Evolutionary conservation across 169 alveolate genomes (phyloP), one percentile per base, ranked within the genome.

Genomic region (Plasmodium blacklocki): DNA sequence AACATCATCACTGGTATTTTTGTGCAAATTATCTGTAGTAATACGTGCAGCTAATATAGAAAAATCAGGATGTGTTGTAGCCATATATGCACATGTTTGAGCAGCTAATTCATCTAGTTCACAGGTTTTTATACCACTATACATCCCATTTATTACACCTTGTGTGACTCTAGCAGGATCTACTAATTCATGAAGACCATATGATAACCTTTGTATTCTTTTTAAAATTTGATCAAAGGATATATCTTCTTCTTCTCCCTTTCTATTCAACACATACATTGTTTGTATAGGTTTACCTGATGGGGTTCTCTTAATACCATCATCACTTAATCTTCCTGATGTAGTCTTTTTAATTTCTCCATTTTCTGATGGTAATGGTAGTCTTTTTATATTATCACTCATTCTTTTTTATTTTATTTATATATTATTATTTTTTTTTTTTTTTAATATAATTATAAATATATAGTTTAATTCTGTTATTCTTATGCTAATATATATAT

Each of bases 71-170:
- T 98, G 99, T 32, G 97, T 96, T 26, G 98, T 98, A 23, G 98
- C 98, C 99, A 98, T 98, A 96, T 98, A 98, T 26, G 99, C 99
- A 89, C 99, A 97, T 49, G 99, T 98, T 88, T 98, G 99, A 8
- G 99, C 99, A 19, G 99, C 99, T 29, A 98, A 95, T 52, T 97
- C 98, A 78, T 98, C 99, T 45, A 98, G 89, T 91, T 97, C 96
- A 2, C 98, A 92, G n/a, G 99, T 97, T 32, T 94, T 94, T 18
- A 98, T 96, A n/a, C 98, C 99, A 39, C 96, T 93, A 88, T 97
- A 96, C 96, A 97, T 95, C n/a, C 99, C 99, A 75, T 96, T 93
- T 68, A 95, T 92, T 18, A 97, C 99, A 71, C 97, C 97, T 74
- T 95, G 97, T 2, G 97, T 93, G 58, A 95, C 97, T 73, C 97